Evolutionary conservation across 768 basidiomycete genomes (phyloP).

Genomic region (Collybia sordida): DNA sequence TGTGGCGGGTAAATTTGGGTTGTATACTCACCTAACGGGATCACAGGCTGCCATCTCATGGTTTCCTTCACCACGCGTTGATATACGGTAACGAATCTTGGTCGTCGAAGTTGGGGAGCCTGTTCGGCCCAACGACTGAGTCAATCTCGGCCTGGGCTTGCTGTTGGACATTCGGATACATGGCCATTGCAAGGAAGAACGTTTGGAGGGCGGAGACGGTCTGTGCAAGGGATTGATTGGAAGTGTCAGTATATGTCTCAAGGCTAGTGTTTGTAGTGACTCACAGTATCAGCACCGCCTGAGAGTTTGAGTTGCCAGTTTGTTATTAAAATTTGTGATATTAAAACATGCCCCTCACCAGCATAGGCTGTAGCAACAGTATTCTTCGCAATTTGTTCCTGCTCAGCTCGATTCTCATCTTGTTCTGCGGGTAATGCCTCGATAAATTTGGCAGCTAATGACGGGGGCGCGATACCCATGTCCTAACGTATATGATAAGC

Average conservation of each 20-base stretch:
- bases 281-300: conserved; percentile 16
- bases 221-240: no score
- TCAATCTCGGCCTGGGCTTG: conserved; percentile 18
- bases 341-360: conserved; percentile 1
- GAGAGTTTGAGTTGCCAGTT: neutral
- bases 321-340: neutral
- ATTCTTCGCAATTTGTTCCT: conserved; percentile 14
- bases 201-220: conserved; percentile 12
- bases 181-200: conserved; percentile 16
- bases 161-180: conserved; percentile 11
- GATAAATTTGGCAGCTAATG: conserved; percentile 12
- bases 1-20: neutral
- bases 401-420: conserved; percentile 7
- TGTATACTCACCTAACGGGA: conserved; percentile 12
- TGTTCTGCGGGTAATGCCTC: conserved; percentile 5
- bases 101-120: conserved; percentile 14
- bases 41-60: conserved; percentile 14
- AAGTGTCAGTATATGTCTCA: no score
- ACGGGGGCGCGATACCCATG: conserved; percentile 15
- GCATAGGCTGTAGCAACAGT: conserved; percentile 13
- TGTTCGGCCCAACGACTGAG: conserved; percentile 12
- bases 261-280: neutral
- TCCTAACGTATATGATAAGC: conserved; percentile 8
- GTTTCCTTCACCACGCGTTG: conserved; percentile 17
- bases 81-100: conserved; percentile 13